These are phyloP conservation scores for Asterionellopsis glacialis DNA, from an alignment of 108 stramenopile species.

Conservation along the genomic window DNA sequence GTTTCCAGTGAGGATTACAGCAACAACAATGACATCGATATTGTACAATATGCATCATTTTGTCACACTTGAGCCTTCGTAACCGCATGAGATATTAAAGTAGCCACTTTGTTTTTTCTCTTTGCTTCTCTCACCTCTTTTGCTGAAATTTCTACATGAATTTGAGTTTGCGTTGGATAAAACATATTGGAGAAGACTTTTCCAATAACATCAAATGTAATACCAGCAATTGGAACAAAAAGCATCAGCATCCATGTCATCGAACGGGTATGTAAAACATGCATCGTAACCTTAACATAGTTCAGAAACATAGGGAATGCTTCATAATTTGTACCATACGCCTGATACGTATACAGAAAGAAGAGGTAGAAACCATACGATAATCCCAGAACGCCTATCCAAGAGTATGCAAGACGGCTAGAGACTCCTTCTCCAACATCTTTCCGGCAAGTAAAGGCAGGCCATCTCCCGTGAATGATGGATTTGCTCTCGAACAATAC, in stretches of 20 bases:
- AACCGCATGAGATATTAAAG: no score
- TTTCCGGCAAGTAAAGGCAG: constrained; percentile 54
- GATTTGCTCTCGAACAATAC: constrained; percentile 74
- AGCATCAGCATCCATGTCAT: constrained; percentile 63
- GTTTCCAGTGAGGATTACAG: no score
- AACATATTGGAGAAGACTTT: constrained; percentile 81
- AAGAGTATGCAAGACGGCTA: constrained; percentile 68
- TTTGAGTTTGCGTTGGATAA: constrained; percentile 84
- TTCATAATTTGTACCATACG: constrained; percentile 25
- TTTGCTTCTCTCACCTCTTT: no score
- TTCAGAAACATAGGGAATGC: no score
- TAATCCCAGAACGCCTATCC: constrained; percentile 54
- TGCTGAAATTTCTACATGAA: constrained; percentile 67
- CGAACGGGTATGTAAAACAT: constrained; percentile 56
- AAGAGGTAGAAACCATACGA: constrained; percentile 66
- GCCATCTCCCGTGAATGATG: constrained; percentile 64
- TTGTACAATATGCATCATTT: no score
- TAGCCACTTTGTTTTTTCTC: no score
- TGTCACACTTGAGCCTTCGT: no score
- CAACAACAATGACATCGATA: no score
- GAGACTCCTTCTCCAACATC: constrained; percentile 52
- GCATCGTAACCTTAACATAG: constrained; percentile 50
- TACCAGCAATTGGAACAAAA: constrained; percentile 54
- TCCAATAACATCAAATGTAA: constrained; percentile 64
- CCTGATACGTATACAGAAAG: constrained; percentile 56